Percentiles rank a stretch among this genome's conserved stretches.
phyloP scores from a whole-genome alignment of 768 basidiomycete genomes.

The Tylopilus felleus region DNA sequence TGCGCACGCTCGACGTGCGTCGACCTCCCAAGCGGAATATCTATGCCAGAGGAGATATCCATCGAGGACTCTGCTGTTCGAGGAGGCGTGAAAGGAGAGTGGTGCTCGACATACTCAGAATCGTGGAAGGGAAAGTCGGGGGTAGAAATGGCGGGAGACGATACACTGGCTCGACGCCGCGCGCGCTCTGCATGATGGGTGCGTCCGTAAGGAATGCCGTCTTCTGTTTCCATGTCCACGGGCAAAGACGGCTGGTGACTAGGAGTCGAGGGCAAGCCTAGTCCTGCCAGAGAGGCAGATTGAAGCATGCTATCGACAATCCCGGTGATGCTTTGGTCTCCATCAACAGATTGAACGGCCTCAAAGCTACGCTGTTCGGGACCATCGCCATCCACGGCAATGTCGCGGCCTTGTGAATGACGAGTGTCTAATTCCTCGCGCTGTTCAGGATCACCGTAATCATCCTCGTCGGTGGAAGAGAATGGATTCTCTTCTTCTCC shows the following conservation, averaged over 20 bases:
- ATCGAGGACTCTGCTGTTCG: slow-evolving; percentile 23
- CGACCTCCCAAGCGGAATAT: slow-evolving; percentile 35
- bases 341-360: slow-evolving; percentile 42
- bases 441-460: slow-evolving; percentile 21
- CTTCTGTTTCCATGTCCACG: slow-evolving; percentile 55
- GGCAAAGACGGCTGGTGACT: slow-evolving; percentile 44
- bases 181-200: slow-evolving; percentile 58
- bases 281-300: slow-evolving; percentile 19
- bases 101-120: slow-evolving; percentile 13
- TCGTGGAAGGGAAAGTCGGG: slow-evolving; percentile 38
- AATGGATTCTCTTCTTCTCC: slow-evolving; percentile 52
- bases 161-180: slow-evolving; percentile 30
- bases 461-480: slow-evolving; percentile 37
- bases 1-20: slow-evolving; percentile 37
- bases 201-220: slow-evolving; percentile 60
- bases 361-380: slow-evolving; percentile 34
- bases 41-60: slow-evolving; percentile 12
- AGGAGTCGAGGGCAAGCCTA: slow-evolving; percentile 30
- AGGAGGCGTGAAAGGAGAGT: slow-evolving; percentile 24
- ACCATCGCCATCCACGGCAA: background rate
- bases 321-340: slow-evolving; percentile 59
- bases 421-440: slow-evolving; percentile 7
- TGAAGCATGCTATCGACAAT: slow-evolving; percentile 69
- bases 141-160: slow-evolving; percentile 28
- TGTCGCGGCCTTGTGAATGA: slow-evolving; percentile 11